Conservation (phyloP, 1,284 basidiomycete species). For the Erythrobasidium hasegawianum region DNA sequence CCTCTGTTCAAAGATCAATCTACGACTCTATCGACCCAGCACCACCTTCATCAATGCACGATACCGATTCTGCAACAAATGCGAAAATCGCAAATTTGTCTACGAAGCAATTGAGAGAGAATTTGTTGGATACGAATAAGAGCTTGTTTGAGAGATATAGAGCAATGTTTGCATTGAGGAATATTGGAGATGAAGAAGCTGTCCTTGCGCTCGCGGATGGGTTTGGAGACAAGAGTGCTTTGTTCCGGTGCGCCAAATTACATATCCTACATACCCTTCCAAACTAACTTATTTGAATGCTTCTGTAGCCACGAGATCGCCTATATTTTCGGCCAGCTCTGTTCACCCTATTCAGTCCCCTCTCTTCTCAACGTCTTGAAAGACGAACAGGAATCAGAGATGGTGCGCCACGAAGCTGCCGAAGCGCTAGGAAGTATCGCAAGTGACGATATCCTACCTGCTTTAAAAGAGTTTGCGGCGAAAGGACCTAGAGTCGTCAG, state of each 20-base stretch:
- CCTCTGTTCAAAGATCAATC: slow-evolving; percentile 52
- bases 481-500: slow-evolving; percentile 81
- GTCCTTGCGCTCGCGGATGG: slow-evolving; percentile 88
- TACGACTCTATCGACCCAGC: slow-evolving; percentile 95
- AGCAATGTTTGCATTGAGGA: slow-evolving; percentile 95
- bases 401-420: slow-evolving; percentile 98
- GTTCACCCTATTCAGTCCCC: slow-evolving; percentile 83
- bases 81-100: slow-evolving; percentile 35
- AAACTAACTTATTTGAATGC: too few relatives aligned
- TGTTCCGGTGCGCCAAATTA: slow-evolving; percentile 92
- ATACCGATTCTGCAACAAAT: slow-evolving; percentile 26
- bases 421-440: slow-evolving; percentile 96
- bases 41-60: slow-evolving; percentile 53
- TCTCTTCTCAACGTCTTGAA: slow-evolving; percentile 73
- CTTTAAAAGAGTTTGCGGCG: slow-evolving; percentile 79
- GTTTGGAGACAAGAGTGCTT: slow-evolving; percentile 75
- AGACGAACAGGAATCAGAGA: slow-evolving; percentile 74
- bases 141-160: slow-evolving; percentile 92
- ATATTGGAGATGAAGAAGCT: slow-evolving; percentile 72
- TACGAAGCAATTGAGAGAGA: slow-evolving; percentile 56
- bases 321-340: slow-evolving; percentile 95
- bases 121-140: slow-evolving; percentile 65
- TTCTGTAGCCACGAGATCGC: slow-evolving; percentile 93
- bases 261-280: too few relatives aligned
- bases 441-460: slow-evolving; percentile 77